Conservation (phyloP, 2,329 filamentous ascomycete genomes). For the Venturia aucupariae region DNA sequence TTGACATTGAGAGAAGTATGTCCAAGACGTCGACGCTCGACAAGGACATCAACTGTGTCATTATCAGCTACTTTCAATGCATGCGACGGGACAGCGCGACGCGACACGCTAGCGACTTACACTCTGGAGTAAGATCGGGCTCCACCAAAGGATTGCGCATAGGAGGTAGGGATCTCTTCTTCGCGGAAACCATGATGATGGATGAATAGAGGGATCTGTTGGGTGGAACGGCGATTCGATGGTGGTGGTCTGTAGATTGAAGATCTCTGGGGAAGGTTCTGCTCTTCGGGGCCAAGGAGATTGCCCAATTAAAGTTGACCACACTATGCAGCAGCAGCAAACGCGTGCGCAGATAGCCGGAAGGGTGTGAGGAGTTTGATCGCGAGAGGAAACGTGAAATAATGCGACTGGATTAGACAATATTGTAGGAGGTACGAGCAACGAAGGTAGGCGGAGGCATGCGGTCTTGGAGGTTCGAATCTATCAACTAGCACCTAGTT, state of each 20-base stretch:
- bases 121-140: slow-evolving; percentile 50
- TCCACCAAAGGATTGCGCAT: slow-evolving; percentile 57
- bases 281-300: neutral
- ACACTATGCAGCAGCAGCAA: neutral
- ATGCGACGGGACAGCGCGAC: slow-evolving; percentile 18
- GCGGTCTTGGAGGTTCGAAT: neutral
- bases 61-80: neutral
- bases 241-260: neutral
- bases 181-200: slow-evolving; percentile 23
- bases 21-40: slow-evolving; percentile 77
- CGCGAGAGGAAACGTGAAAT: neutral
- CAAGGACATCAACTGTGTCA: slow-evolving; percentile 45
- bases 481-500: too few species aligned
- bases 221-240: neutral
- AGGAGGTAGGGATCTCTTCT: slow-evolving; percentile 45
- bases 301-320: neutral
- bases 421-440: neutral
- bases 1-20: slow-evolving; percentile 86
- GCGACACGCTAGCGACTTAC: slow-evolving; percentile 41
- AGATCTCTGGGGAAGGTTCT: neutral
- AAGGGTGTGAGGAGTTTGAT: neutral
- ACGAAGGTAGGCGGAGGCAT: neutral
- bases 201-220: neutral
- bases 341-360: neutral
- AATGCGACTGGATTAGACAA: neutral